Conservation (phyloP, 1,284 basidiomycete genomes). For the Cutaneotrichosporon spelunceum region DNA sequence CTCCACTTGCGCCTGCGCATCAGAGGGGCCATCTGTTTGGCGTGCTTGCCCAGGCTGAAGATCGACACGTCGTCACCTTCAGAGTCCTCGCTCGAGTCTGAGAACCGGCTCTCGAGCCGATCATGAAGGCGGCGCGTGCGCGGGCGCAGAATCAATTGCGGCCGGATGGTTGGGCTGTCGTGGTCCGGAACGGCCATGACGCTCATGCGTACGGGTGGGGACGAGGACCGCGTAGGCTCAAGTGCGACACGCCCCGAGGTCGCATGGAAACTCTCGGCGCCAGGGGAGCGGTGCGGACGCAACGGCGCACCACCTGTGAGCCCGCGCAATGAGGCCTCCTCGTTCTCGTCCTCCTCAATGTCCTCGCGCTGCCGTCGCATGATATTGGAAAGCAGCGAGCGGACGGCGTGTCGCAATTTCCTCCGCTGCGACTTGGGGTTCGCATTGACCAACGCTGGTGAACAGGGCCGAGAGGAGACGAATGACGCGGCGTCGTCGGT, state of each 20-base stretch:
- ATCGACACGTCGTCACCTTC: constrained; percentile 8
- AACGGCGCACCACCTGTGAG: constrained; percentile 17
- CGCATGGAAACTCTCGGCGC: constrained; percentile 32
- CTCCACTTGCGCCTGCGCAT: constrained; percentile 4
- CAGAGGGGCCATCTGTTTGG: not conserved
- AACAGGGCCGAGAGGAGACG: not conserved
- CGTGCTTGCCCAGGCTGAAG: constrained; percentile 6
- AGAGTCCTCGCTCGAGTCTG: constrained; percentile 9
- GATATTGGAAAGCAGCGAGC: constrained; percentile 25
- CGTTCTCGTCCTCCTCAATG: constrained; percentile 1
- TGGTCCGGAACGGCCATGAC: constrained; percentile 3
- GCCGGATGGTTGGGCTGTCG: not conserved
- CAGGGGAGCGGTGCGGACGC: constrained; percentile 36
- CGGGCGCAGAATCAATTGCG: not conserved
- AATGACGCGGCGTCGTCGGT: not conserved
- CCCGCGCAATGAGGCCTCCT: not conserved
- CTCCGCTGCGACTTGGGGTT: constrained; percentile 21
- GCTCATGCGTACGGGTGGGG: constrained; percentile 9
- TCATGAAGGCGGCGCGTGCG: constrained; percentile 9
- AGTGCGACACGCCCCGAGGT: constrained; percentile 14
- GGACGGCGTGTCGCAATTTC: constrained; percentile 31
- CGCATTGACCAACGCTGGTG: not conserved
- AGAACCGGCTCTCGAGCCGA: constrained; percentile 15
- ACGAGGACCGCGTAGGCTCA: constrained; percentile 16
- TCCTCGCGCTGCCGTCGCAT: constrained; percentile 13